A percentile compares a stretch with the other conserved stretches of the same genome.
Conservation (phyloP, 1,139 yeast genomes). For the Pichia sp. region DNA sequence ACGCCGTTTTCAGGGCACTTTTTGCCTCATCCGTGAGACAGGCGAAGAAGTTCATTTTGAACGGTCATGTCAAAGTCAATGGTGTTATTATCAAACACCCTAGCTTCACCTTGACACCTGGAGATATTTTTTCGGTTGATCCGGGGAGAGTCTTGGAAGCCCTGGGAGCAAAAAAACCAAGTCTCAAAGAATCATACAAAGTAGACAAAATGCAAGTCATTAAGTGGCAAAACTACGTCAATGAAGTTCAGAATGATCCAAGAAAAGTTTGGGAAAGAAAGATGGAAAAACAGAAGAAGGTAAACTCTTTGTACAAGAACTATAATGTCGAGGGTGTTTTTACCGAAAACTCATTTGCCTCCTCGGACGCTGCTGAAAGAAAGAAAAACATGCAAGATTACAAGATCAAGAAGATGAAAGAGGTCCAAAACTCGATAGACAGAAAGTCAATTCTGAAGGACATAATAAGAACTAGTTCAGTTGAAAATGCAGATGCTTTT, state of each 20-base stretch:
- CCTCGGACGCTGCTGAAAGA: conserved; percentile 24
- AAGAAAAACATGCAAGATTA: conserved; percentile 31
- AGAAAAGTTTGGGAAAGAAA: conserved; percentile 54
- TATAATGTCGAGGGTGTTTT: conserved; percentile 20
- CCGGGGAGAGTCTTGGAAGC: conserved; percentile 87
- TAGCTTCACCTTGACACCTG: conserved; percentile 70
- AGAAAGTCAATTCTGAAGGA: conserved; percentile 45
- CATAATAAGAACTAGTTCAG: conserved; percentile 31
- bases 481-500: conserved; percentile 20
- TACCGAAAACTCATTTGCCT: conserved; percentile 22
- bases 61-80: conserved; percentile 82
- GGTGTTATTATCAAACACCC: conserved; percentile 78
- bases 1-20: conserved; percentile 85
- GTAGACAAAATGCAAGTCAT: conserved; percentile 68
- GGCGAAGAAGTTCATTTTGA: conserved; percentile 82
- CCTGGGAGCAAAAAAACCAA: conserved; percentile 79
- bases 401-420: conserved; percentile 36
- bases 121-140: conserved; percentile 80
- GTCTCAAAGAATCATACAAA: conserved; percentile 60
- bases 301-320: conserved; percentile 24
- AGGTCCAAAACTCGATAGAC: conserved; percentile 41
- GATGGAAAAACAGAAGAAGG: conserved; percentile 32
- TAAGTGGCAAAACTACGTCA: conserved; percentile 72
- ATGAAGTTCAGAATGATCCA: conserved; percentile 55
- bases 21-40: conserved; percentile 93